Percentiles rank a stretch among this genome's conserved stretches.
Conservation (phyloP, 768 basidiomycete species). For the Leccinum longicurvipes region DNA sequence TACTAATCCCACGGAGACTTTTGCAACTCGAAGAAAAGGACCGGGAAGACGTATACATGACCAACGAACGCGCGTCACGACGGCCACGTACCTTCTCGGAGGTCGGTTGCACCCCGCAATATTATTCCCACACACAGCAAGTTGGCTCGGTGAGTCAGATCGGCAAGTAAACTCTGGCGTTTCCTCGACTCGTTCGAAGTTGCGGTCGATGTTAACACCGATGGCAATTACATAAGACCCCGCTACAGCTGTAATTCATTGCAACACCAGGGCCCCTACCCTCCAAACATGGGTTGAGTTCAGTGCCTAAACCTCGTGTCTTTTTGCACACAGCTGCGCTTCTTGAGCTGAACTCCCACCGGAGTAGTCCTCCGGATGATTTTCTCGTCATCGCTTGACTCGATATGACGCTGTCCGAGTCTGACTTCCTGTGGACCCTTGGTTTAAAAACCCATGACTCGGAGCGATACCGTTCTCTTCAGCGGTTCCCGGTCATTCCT, state of each 20-base stretch:
- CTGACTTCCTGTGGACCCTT: constrained; percentile 22
- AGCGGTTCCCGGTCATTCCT: constrained; percentile 9
- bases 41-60: background rate
- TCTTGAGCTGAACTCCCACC: constrained; percentile 9
- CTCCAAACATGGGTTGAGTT: constrained; percentile 19
- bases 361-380: constrained; percentile 3
- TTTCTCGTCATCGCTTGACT: constrained; percentile 25
- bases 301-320: constrained; percentile 1
- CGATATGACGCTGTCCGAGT: constrained; percentile 16
- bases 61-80: background rate
- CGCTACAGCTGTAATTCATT: constrained; percentile 15
- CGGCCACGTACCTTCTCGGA: constrained; percentile 5
- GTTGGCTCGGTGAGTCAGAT: constrained; percentile 27
- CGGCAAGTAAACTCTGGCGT: constrained; percentile 28
- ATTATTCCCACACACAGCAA: constrained; percentile 30
- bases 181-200: constrained; percentile 16
- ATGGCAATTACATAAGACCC: constrained; percentile 15
- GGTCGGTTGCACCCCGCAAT: constrained; percentile 7
- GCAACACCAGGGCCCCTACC: constrained; percentile 3
- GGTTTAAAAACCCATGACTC: constrained; percentile 24
- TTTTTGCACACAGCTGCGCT: constrained; percentile 18
- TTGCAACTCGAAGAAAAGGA: background rate
- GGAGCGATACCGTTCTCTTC: background rate
- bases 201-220: constrained; percentile 19
- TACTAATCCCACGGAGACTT: background rate